Evolutionary conservation across 1,284 basidiomycete species (phyloP).

Genomic region (Xanthoconium separans): DNA sequence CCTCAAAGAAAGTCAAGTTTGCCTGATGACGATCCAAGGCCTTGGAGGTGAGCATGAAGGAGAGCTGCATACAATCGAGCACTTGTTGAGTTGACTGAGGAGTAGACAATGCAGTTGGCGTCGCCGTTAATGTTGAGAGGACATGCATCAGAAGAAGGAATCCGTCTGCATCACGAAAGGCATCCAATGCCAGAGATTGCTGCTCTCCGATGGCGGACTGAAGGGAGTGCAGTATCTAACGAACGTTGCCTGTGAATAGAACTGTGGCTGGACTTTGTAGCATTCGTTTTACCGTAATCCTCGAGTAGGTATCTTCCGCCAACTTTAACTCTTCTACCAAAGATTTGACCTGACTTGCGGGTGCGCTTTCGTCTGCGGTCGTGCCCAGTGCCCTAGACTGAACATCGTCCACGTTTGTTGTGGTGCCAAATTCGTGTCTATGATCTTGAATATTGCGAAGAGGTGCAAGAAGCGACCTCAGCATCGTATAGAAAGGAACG

Average conservation of each 20-base stretch:
- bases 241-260: slow-evolving; percentile 1
- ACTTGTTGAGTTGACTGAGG: slow-evolving; percentile 45
- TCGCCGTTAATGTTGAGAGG: slow-evolving; percentile 51
- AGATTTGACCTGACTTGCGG: slow-evolving; percentile 13
- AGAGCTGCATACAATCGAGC: slow-evolving; percentile 53
- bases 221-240: slow-evolving; percentile 60
- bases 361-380: neutral
- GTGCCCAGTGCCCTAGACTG: neutral
- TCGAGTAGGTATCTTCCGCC: slow-evolving; percentile 14
- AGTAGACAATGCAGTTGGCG: slow-evolving; percentile 33
- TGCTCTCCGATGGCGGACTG: slow-evolving; percentile 60
- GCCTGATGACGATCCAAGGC: slow-evolving; percentile 54
- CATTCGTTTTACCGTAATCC: slow-evolving; percentile 21
- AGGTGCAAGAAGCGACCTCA: slow-evolving; percentile 31
- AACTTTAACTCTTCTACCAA: slow-evolving; percentile 28
- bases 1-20: slow-evolving; percentile 69
- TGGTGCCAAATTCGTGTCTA: slow-evolving; percentile 1
- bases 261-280: neutral
- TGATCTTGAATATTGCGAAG: slow-evolving; percentile 27
- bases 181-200: slow-evolving; percentile 62
- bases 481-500: slow-evolving; percentile 13
- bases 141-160: slow-evolving; percentile 71
- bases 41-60: slow-evolving; percentile 63
- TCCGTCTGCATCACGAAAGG: slow-evolving; percentile 77
- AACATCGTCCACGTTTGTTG: slow-evolving; percentile 1